Evolutionary conservation across 2,329 filamentous ascomycete genomes (phyloP).

Genomic region (Fusarium decemcellulare): DNA sequence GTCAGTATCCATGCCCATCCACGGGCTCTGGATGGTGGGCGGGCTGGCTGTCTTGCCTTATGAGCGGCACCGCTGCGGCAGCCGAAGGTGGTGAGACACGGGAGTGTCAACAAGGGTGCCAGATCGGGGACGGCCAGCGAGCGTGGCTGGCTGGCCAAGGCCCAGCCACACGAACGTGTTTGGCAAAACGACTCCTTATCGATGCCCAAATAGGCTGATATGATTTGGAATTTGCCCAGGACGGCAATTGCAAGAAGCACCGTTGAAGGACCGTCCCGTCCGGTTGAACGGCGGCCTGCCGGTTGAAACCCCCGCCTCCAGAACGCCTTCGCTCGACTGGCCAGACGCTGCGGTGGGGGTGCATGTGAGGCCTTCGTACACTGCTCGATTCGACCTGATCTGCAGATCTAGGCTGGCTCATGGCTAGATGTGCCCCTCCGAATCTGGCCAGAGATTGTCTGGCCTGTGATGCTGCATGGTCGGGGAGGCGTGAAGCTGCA

Average conservation of each 20-base stretch:
- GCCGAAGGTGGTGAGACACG: conserved; percentile 46
- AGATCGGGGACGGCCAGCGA: conserved; percentile 35
- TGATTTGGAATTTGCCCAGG: conserved; percentile 14
- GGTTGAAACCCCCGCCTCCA: background rate
- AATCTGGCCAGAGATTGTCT: conserved; percentile 1
- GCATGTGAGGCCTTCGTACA: conserved; percentile 8
- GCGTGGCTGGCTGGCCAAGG: conserved; percentile 12
- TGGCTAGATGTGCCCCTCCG: conserved; percentile 29
- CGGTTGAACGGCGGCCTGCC: conserved; percentile 3
- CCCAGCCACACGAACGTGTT: conserved; percentile 15
- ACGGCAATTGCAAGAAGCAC: conserved; percentile 1
- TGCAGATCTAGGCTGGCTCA: conserved; percentile 30
- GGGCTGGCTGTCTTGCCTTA: conserved; percentile 41
- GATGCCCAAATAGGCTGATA: background rate
- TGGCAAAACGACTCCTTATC: conserved; percentile 5
- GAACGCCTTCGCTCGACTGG: background rate
- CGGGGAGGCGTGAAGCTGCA: conserved; percentile 1
- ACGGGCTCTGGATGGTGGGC: background rate
- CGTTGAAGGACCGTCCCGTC: conserved; percentile 20
- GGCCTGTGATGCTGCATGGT: conserved; percentile 6
- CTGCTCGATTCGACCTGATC: conserved; percentile 35
- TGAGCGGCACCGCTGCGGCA: conserved; percentile 33
- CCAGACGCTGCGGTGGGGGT: conserved; percentile 13
- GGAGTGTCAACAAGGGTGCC: conserved; percentile 48
- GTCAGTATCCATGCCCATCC: background rate